Base-by-base conservation (phyloP, 1,284 basidiomycete genomes). In the Apiotrichum siamense region DNA sequence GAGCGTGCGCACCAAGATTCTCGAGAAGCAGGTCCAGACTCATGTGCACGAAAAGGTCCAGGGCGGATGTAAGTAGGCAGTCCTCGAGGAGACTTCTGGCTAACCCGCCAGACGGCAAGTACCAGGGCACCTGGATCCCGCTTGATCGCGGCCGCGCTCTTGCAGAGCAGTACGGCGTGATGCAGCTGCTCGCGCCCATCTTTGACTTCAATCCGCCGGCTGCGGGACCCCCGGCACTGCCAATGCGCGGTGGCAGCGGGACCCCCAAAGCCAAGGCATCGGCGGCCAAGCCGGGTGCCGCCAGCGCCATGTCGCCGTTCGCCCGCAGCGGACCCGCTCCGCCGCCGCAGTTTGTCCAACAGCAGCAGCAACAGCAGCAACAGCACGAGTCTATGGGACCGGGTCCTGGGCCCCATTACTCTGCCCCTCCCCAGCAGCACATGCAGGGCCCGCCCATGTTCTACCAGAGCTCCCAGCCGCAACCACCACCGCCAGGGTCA, bases 1-100 rank as follows among this genome's bases (percentile, higher is more conserved):
- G 76, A 92, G 91, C 3, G 83, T 87, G 35, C 81, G 96, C 38
- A 97, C 94, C 21, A 97, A 97, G 81, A 97, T 97, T 52, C 80
- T 98, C 32, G 96, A 98, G 77, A 96, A 94, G 73, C 94, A 98
- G 77, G 89, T 99, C 57, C 80, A 93, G 36, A 87, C 87, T 40
- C 93, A 93, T 46, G 86, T 90, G 74, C 93, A 98, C 74, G 94
- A 99, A 75, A 98, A 98, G 74, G 91, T 99, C 12, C 96, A 99
- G 73, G 96, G 96, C 43, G 96, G 96, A 36, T 98, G 70, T 73
- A 54, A 67, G 71, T 72, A 12, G 15, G 31, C 12, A 18, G 23
- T 9, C 11, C n/a, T 20, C 11, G n/a, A 18, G 10, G 17, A 11
- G 15, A 24, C 41, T 25, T 18, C 10, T 26, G 26, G 37, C 43